Evolutionary conservation across 1,139 yeast species (phyloP), one percentile per base, ranked within the genome.

Genomic region (Zygoascus meyerae): DNA sequence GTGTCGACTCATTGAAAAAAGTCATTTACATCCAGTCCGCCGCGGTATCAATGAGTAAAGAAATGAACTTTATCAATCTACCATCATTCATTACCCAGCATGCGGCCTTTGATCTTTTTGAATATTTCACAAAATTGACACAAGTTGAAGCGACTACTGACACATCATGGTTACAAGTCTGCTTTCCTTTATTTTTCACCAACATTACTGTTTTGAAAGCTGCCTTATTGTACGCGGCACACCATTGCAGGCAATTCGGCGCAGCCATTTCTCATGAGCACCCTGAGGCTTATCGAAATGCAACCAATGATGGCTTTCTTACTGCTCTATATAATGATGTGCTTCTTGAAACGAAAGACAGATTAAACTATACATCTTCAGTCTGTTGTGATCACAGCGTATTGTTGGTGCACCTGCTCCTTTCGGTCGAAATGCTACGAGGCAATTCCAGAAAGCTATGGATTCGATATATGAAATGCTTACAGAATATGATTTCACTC

Each of bases 371-470:
- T 30, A 28, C 34, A n/a, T 40, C 42, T 2, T 40, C 42, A 10
- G 42, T 40, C 9, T 40, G 32, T 12, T 40, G 42, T n/a, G 42
- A 40, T 18, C 42, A 40, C 35, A 15, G 36, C 11, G 10, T 40
- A 6, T 11, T 40, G 33, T 11, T 30, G n/a, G 30, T 12, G 29
- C 42, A 30, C 10, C 28, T 40, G 10, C 28, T 40, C 15, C 18
- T 40, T 5, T 40, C 42, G 9, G 36, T 40, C 8, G 42, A 40
- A 18, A 30, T 17, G 12, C 16, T 15, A 16, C 31, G 35, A 31
- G 42, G 42, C 10, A 12, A 12, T 10, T 15, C 33, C 14, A 32
- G 35, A 9, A 15, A 30, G 11, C 16, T 40, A 15, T 40, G 42
- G 42, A 12, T 31, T n/a, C 31, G 32, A 28, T 5, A 30, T 10